Percentiles rank a stretch among this genome's conserved stretches.
phyloP scores from a whole-genome alignment of 2,329 filamentous ascomycete genomes.

The Phyllosticta paracitricarpa region DNA sequence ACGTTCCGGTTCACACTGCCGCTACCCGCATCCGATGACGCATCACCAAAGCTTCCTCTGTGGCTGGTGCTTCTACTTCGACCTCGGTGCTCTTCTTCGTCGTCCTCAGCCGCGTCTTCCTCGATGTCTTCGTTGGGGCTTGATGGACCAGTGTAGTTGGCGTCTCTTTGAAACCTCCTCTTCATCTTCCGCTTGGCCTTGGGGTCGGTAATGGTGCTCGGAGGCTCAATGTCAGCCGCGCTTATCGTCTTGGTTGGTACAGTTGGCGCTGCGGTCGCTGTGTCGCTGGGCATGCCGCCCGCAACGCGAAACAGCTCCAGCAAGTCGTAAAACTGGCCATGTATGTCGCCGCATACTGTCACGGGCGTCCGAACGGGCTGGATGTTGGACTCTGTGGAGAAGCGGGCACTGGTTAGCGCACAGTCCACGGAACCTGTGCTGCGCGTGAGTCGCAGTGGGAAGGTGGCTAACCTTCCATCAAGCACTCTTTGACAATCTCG shows the following conservation, averaged over 20 bases:
- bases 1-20: conserved; percentile 25
- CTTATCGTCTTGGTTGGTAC: conserved; percentile 65
- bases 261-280: conserved; percentile 55
- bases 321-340: conserved; percentile 97
- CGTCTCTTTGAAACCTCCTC: conserved; percentile 39
- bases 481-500: conserved; percentile 95
- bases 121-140: conserved; percentile 40
- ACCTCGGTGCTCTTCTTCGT: conserved; percentile 37
- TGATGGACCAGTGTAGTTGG: conserved; percentile 44
- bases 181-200: conserved; percentile 80
- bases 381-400: conserved; percentile 77
- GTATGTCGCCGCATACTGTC: conserved; percentile 95
- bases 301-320: conserved; percentile 94
- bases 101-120: conserved; percentile 40
- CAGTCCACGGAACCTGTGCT: not conserved
- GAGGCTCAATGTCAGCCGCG: conserved; percentile 86
- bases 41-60: conserved; percentile 29
- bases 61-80: conserved; percentile 34
- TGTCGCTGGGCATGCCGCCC: conserved; percentile 87
- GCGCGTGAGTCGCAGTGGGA: not conserved
- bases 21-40: conserved; percentile 29
- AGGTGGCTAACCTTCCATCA: conserved; percentile 78
- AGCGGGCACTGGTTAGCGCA: not conserved
- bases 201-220: conserved; percentile 77
- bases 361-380: conserved; percentile 96